A percentile compares a stretch with the other conserved stretches of the same genome.
Conservation (phyloP, 495 filamentous ascomycete genomes). For the Aspergillus cavernicola region DNA sequence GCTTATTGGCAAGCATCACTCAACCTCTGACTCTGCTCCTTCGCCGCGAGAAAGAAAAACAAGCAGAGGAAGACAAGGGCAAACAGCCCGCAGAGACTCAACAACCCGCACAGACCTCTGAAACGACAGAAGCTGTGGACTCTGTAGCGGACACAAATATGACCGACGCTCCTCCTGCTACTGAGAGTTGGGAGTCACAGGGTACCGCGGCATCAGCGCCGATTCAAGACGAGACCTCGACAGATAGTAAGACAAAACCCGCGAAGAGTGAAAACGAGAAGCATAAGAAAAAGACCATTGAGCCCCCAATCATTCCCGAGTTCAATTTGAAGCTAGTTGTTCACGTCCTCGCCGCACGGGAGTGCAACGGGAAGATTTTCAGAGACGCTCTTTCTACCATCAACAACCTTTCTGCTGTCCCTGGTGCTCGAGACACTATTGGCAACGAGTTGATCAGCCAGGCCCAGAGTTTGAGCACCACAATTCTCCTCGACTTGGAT, state of each 20-base stretch:
- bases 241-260: constrained; percentile 30
- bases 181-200: constrained; percentile 28
- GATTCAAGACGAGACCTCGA: constrained; percentile 19
- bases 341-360: constrained; percentile 90
- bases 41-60: constrained; percentile 75
- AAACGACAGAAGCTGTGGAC: constrained; percentile 18
- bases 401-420: constrained; percentile 92
- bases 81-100: constrained; percentile 35
- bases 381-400: constrained; percentile 94
- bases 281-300: constrained; percentile 69
- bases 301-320: constrained; percentile 83
- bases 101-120: constrained; percentile 15
- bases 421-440: constrained; percentile 85
- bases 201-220: constrained; percentile 14
- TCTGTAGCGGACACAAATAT: constrained; percentile 37
- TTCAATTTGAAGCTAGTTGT: constrained; percentile 88
- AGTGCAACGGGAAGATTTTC: constrained; percentile 96
- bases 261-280: constrained; percentile 53
- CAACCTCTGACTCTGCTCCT: constrained; percentile 78
- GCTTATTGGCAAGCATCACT: constrained; percentile 81
- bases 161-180: constrained; percentile 38
- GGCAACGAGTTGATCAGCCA: constrained; percentile 84
- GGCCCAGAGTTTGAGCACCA: constrained; percentile 76
- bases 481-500: constrained; percentile 78
- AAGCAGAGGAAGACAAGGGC: constrained; percentile 56